Base-by-base conservation (phyloP, 2,329 filamentous ascomycete species). In the Penicillium olsonii region DNA sequence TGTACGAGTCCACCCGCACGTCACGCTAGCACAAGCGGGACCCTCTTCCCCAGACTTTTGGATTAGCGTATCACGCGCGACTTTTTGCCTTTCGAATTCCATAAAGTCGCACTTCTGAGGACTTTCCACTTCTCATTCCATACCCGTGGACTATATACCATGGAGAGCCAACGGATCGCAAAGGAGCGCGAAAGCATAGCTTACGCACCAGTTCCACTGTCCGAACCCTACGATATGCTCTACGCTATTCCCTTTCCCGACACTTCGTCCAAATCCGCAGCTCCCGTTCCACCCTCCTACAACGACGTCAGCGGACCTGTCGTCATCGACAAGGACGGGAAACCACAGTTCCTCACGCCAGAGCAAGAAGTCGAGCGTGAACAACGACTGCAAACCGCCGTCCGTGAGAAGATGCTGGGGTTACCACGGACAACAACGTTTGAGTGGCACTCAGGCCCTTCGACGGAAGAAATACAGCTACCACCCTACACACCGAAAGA, bases 241-340 rank as follows among this genome's bases (percentile, higher is more conserved):
- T 35, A 10, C 33, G 33, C 33, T 17, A 35, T 35, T 18, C 17
- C 33, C 33, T 35, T 17, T 18, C 18, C 33, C 33, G 33, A 35
- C 10, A 35, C 33, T 35, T 15, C 33, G 15, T n/a, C 10, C 33
- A 35, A 35, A 35, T 9, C 17, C 33, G 29, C 33, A 8, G n/a
- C 33, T 35, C 15, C 33, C 17, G 33, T 35, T 8, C 47, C 62
- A 5, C 62, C 62, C 3, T 42, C 45, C 9, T 65, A 65, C 37
- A 62, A 61, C 54, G 59, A 64, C 12, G 57, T 65, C 11, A 63
- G 59, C 40, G 62, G 59, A 14, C 52, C 61, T 11, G 60, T 65
- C 18, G 37, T 65, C n/a, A 59, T 65, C 24, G 57, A 59, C 42
- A 52, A 50, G 33, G 42, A 63, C 33, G 62, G 62, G 0, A 33